phyloP scores from a whole-genome alignment of 768 basidiomycete genomes.

The Lanmaoa rubissima region DNA sequence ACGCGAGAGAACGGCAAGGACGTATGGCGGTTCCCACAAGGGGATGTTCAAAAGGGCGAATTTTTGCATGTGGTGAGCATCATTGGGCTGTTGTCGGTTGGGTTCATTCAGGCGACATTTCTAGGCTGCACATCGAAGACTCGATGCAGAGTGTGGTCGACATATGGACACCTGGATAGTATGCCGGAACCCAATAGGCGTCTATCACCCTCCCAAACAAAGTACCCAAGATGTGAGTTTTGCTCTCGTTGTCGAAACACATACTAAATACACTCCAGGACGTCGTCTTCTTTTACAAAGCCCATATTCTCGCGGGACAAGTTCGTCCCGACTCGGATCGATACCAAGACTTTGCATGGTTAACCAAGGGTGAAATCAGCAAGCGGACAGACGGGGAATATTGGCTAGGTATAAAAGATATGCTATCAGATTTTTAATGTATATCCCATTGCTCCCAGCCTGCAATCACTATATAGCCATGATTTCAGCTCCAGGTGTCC shows the following conservation, averaged over 20 bases:
- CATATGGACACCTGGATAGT: constrained; percentile 95
- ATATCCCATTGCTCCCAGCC: constrained; percentile 2
- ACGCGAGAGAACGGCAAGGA: constrained; percentile 43
- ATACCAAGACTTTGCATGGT: constrained; percentile 84
- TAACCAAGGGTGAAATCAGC: constrained; percentile 89
- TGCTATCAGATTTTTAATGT: constrained; percentile 62
- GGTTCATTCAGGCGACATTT: neutral
- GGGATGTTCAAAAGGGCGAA: constrained; percentile 58
- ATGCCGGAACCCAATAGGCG: constrained; percentile 83
- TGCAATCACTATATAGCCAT: neutral
- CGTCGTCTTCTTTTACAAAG: constrained; percentile 88
- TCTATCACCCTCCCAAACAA: constrained; percentile 53
- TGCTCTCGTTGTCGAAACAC: neutral
- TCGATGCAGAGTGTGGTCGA: constrained; percentile 70
- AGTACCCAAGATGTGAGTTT: constrained; percentile 38
- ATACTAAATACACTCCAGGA: constrained; percentile 43
- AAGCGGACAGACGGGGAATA: constrained; percentile 64
- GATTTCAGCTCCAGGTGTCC: neutral
- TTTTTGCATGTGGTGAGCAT: constrained; percentile 71
- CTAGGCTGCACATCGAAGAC: constrained; percentile 72
- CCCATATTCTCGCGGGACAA: constrained; percentile 89
- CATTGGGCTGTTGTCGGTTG: neutral
- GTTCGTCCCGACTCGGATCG: constrained; percentile 54
- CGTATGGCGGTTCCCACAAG: constrained; percentile 82
- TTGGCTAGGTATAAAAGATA: constrained; percentile 76